These are phyloP conservation scores for Podila epicladia DNA, from an alignment of 192 early-diverging fungal species.

Conservation along the genomic window DNA sequence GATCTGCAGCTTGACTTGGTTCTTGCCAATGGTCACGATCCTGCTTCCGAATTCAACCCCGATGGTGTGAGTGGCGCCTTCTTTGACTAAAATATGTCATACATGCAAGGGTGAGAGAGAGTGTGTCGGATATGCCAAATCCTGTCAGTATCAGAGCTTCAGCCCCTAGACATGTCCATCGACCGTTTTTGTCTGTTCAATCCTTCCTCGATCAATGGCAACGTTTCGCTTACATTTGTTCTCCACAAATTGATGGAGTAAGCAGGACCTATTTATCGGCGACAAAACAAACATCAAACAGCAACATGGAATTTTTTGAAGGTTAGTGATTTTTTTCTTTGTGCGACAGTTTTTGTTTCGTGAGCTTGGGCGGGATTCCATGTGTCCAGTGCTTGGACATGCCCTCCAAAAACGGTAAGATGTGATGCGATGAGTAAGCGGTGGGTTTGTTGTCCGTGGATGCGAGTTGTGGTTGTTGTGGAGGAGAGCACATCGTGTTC, in stretches of 20 bases:
- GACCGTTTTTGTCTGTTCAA: too few species aligned
- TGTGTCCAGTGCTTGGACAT: too few species aligned
- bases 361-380: too few species aligned
- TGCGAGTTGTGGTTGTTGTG: too few species aligned
- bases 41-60: conserved; percentile 84
- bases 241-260: conserved; percentile 68
- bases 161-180: neutral
- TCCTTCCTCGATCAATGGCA: neutral
- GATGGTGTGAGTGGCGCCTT: conserved; percentile 77
- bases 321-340: neutral
- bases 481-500: neutral
- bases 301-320: neutral
- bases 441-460: too few species aligned
- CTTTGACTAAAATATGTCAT: conserved; percentile 50
- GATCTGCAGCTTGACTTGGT: conserved; percentile 76
- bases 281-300: conserved; percentile 1
- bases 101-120: too few species aligned
- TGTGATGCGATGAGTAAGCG: too few species aligned
- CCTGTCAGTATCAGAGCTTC: neutral
- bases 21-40: conserved; percentile 71
- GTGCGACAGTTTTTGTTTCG: too few species aligned
- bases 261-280: conserved; percentile 55
- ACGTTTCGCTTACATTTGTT: conserved; percentile 55
- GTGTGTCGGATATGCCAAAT: too few species aligned
- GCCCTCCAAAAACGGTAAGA: too few species aligned